Evolutionary conservation across 1,284 basidiomycete genomes (phyloP).

Genomic region (Ustilago sp.): DNA sequence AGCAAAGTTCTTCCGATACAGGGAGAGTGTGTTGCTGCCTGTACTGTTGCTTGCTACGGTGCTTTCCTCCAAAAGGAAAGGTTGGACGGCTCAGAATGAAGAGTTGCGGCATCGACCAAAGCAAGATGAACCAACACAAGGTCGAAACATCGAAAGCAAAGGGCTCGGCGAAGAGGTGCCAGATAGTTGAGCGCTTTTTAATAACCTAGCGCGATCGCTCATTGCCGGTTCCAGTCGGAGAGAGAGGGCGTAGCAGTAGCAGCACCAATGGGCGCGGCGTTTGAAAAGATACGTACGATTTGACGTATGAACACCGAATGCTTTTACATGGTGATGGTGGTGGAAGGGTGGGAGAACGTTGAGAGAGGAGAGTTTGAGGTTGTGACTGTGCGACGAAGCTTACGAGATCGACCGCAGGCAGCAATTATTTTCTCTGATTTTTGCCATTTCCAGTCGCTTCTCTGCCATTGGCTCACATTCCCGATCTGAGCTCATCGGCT

Average conservation of each 20-base stretch:
- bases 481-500: not conserved
- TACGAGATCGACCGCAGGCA: constrained; percentile 32
- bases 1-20: not conserved
- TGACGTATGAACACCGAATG: not conserved
- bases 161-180: constrained; percentile 62
- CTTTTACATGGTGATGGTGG: constrained; percentile 27
- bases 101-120: constrained; percentile 57
- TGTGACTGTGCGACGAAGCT: constrained; percentile 13
- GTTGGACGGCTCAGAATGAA: constrained; percentile 50
- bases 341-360: not conserved
- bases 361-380: not conserved
- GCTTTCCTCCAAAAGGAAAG: not conserved
- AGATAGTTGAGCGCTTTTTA: constrained; percentile 56
- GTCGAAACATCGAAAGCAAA: constrained; percentile 23
- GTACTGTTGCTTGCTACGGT: not conserved
- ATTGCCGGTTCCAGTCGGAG: constrained; percentile 36
- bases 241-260: not conserved
- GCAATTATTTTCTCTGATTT: not conserved
- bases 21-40: not conserved
- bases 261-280: not conserved
- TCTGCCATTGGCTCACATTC: not conserved
- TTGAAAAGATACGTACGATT: constrained; percentile 18
- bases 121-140: constrained; percentile 9
- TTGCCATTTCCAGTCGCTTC: constrained; percentile 2
- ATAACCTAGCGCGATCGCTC: constrained; percentile 59